These are phyloP conservation scores for Gynochthodes officinalis DNA, from an alignment of 257 asterid genomes.

Conservation along the genomic window DNA sequence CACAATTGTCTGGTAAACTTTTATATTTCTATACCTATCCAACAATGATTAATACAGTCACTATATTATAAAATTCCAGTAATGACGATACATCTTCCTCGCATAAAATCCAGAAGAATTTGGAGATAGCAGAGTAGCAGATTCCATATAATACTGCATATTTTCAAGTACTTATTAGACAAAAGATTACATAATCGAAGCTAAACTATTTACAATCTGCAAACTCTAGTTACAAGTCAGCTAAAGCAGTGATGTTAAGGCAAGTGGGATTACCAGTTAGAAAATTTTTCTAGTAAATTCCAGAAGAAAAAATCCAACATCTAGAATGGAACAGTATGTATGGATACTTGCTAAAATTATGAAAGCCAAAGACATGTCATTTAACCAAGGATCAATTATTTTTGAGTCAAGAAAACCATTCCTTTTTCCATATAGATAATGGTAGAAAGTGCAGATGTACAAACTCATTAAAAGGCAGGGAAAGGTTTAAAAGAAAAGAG, in stretches of 20 bases:
- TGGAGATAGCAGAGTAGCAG: not conserved
- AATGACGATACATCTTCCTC: not conserved
- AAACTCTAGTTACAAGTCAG: not conserved
- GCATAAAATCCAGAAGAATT: not conserved
- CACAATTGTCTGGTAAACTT: not conserved
- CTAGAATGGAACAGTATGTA: too few relatives aligned
- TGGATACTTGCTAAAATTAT: not conserved
- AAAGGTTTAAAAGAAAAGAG: too few relatives aligned
- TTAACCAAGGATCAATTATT: not conserved
- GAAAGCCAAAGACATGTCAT: not conserved
- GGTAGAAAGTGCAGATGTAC: not conserved
- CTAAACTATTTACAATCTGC: too few relatives aligned
- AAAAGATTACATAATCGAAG: too few relatives aligned
- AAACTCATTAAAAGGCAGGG: not conserved
- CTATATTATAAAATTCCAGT: not conserved
- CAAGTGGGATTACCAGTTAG: not conserved
- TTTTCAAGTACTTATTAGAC: too few relatives aligned
- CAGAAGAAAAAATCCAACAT: not conserved
- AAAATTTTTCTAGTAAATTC: not conserved
- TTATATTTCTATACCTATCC: not conserved
- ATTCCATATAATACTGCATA: not conserved
- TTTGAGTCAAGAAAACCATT: not conserved
- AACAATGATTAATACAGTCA: not conserved
- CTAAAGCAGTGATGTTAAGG: slow-evolving; percentile 4
- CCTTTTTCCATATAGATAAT: not conserved